These are phyloP conservation scores for Cucumis melo DNA, from an alignment of 306 rosid species.

Conservation along the genomic window DNA sequence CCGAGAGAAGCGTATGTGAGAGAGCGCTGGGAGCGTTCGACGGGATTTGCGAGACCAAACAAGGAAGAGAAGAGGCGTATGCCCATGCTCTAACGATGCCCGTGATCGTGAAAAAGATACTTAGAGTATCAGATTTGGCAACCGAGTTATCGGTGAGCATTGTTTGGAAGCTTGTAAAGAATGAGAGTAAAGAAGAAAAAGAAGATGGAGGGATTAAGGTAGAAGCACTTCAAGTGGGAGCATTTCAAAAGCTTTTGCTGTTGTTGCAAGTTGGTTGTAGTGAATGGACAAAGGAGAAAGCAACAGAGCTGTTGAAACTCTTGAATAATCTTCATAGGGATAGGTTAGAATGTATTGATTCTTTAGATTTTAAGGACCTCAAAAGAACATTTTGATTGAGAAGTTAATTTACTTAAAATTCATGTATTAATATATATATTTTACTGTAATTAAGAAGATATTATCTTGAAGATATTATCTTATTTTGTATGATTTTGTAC, in stretches of 20 bases:
- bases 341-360: slow-evolving; percentile 30
- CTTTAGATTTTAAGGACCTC: slow-evolving; percentile 33
- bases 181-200: neutral
- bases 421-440: no score
- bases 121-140: slow-evolving; percentile 21
- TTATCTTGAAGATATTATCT: no score
- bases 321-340: slow-evolving; percentile 24
- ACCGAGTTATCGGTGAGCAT: slow-evolving; percentile 26
- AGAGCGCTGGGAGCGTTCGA: slow-evolving; percentile 27
- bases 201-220: slow-evolving; percentile 4
- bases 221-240: slow-evolving; percentile 33
- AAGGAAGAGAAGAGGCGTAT: slow-evolving; percentile 18
- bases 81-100: slow-evolving; percentile 22
- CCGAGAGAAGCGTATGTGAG: slow-evolving; percentile 25
- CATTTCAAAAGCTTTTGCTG: slow-evolving; percentile 36
- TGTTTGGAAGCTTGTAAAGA: slow-evolving; percentile 29
- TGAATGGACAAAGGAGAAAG: slow-evolving; percentile 30
- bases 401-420: neutral
- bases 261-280: slow-evolving; percentile 33
- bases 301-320: slow-evolving; percentile 20
- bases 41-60: slow-evolving; percentile 11
- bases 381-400: slow-evolving; percentile 21
- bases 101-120: slow-evolving; percentile 28
- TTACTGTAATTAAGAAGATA: no score
- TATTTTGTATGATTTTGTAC: no score